A percentile compares a stretch with the other conserved stretches of the same genome.
Conservation (phyloP, 805 yeast species). For the Isabelozyma gotoi region DNA sequence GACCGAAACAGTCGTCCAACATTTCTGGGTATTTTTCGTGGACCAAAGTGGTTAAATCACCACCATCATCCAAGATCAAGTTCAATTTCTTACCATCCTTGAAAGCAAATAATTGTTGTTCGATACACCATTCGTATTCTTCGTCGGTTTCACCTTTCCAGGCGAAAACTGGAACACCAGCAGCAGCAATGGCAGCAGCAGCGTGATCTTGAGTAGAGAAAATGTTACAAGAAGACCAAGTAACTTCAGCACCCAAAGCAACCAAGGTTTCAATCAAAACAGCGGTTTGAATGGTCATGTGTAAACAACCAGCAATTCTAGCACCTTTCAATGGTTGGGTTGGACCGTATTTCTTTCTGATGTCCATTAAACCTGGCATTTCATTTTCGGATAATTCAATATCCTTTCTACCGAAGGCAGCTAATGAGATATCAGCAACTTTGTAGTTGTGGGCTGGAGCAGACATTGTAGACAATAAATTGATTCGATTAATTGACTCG, state of each 20-base stretch:
- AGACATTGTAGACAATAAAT: constrained; percentile 20
- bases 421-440: constrained; percentile 96
- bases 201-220: constrained; percentile 99
- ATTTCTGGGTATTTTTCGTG: constrained; percentile 98
- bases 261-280: constrained; percentile 95
- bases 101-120: constrained; percentile 98
- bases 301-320: constrained; percentile 97
- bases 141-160: constrained; percentile 99
- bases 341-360: constrained; percentile 87
- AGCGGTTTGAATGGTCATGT: constrained; percentile 99
- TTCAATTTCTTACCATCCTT: constrained; percentile 93
- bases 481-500: not conserved
- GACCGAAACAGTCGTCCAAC: constrained; percentile 92
- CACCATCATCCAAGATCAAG: constrained; percentile 98
- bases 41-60: constrained; percentile 94
- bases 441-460: constrained; percentile 68
- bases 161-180: constrained; percentile 99
- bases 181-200: constrained; percentile 99
- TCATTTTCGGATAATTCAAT: constrained; percentile 98
- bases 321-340: constrained; percentile 97
- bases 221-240: constrained; percentile 99
- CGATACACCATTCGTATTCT: constrained; percentile 99
- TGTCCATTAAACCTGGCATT: constrained; percentile 99
- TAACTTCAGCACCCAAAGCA: constrained; percentile 98
- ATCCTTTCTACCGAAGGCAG: constrained; percentile 99